Evolutionary conservation across 1,284 basidiomycete genomes (phyloP), one percentile per base, ranked within the genome.

Genomic region (Heterobasidion occidentale): DNA sequence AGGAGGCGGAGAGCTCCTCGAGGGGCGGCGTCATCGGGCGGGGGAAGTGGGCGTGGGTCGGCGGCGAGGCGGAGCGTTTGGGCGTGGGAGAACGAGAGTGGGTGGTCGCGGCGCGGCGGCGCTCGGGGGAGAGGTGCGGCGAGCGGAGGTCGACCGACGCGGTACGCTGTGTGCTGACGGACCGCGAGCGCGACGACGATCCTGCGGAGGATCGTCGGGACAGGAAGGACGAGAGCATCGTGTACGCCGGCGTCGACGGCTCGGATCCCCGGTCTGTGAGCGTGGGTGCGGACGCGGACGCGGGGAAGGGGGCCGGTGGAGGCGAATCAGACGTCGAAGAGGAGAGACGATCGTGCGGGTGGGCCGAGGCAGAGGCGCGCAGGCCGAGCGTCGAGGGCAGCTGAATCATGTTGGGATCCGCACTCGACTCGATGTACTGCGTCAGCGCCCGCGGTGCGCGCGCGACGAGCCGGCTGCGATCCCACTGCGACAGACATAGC

Each of bases 361-460:
- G 76, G 35, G 70, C 62, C 49, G 76, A 70, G 56, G 71, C 58
- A 4, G 74, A 62, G 3, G 79, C 69, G 27, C 83, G 78, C 3
- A 88, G 65, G 15, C 89, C 88, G 49, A 88, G 73, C 0, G 88
- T 90, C 7, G 86, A 83, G 14, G 88, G 88, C 2, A 90, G 68
- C 12, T 74, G 63, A 53, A 90, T 81, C 27, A 79, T 69, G 7
- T 76, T 74, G 27, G 81, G 56, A 20, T 60, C 58, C 34, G 50
- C 54, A 15, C 49, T 53, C 7, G 61, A 79, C 58, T 78, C 83
- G 46, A 88, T 75, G 62, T 83, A 87, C 69, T 88, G 84, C 2
- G 87, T 90, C 35, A 90, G 64, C 3, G 87, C 86, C 46, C 85
- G 76, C 9, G 88, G 86, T n/a, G 88, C 76, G 34, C 80, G 83